Conservation (phyloP, 257 asterid species). For the Solanum verrucosum region DNA sequence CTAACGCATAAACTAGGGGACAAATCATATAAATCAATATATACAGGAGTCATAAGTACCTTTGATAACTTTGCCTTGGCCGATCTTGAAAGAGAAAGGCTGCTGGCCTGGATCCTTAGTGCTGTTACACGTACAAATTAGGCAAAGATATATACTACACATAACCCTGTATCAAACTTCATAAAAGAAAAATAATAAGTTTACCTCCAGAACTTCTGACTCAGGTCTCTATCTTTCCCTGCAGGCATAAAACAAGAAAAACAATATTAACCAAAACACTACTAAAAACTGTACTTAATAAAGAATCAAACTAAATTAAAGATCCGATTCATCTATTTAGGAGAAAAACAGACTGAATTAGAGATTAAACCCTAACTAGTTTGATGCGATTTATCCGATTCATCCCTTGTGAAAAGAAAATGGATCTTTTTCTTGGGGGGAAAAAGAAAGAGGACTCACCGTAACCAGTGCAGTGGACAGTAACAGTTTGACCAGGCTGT, state of each 20-base stretch:
- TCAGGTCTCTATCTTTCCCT: constrained; percentile 70
- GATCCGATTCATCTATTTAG: not conserved
- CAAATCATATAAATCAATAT: not conserved
- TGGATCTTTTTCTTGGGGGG: not conserved
- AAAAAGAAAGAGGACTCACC: constrained; percentile 17
- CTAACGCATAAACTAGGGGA: not conserved
- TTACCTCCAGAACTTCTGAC: constrained; percentile 84
- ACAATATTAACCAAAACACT: not conserved
- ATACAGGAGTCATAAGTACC: constrained; percentile 29
- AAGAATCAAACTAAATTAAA: not conserved
- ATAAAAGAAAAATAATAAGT: too few relatives aligned
- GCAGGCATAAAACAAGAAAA: not conserved
- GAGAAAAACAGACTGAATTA: not conserved
- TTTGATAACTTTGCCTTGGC: constrained; percentile 79
- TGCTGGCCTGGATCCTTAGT: constrained; percentile 94
- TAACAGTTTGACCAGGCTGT: constrained; percentile 61
- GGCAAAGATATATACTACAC: not conserved
- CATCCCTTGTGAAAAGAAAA: not conserved
- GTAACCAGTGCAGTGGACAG: constrained; percentile 97
- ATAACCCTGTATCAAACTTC: not conserved
- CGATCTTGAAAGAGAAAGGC: constrained; percentile 82
- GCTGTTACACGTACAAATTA: constrained; percentile 31
- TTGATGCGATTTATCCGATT: not conserved
- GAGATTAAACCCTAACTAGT: not conserved
- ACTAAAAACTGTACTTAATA: not conserved